These are phyloP conservation scores for Alnus rubra DNA, from an alignment of 306 rosid species.

Conservation along the genomic window DNA sequence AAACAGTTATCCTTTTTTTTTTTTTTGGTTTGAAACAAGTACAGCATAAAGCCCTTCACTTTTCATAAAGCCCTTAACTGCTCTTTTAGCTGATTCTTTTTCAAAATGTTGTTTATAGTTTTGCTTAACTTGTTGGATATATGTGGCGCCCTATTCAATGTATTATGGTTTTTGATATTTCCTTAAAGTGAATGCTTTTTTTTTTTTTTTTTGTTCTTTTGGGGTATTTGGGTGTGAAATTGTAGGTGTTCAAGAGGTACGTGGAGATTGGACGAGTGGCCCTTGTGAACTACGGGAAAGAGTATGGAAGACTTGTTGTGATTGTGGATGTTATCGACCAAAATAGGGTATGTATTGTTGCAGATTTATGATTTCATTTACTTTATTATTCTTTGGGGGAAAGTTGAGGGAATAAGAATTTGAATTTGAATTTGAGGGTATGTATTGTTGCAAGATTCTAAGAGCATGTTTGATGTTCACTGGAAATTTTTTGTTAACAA, in stretches of 20 bases:
- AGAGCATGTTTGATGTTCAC: too few relatives aligned
- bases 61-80: too few relatives aligned
- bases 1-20: too few relatives aligned
- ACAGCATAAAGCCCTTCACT: too few relatives aligned
- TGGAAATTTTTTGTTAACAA: too few relatives aligned
- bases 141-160: not conserved
- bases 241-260: constrained; percentile 48
- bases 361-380: not conserved
- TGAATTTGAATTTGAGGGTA: too few relatives aligned
- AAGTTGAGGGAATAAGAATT: too few relatives aligned
- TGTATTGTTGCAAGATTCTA: too few relatives aligned
- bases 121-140: not conserved
- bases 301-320: constrained; percentile 44
- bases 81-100: not conserved
- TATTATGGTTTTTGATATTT: too few relatives aligned
- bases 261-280: constrained; percentile 55
- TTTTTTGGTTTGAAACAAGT: too few relatives aligned
- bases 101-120: not conserved
- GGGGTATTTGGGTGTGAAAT: not conserved
- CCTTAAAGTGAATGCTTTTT: too few relatives aligned
- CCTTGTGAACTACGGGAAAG: constrained; percentile 51
- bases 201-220: not conserved
- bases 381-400: not conserved
- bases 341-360: constrained; percentile 32
- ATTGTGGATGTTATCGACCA: constrained; percentile 54